phyloP scores from a whole-genome alignment of 1,284 basidiomycete genomes.

The Erythrobasidium hasegawianum region DNA sequence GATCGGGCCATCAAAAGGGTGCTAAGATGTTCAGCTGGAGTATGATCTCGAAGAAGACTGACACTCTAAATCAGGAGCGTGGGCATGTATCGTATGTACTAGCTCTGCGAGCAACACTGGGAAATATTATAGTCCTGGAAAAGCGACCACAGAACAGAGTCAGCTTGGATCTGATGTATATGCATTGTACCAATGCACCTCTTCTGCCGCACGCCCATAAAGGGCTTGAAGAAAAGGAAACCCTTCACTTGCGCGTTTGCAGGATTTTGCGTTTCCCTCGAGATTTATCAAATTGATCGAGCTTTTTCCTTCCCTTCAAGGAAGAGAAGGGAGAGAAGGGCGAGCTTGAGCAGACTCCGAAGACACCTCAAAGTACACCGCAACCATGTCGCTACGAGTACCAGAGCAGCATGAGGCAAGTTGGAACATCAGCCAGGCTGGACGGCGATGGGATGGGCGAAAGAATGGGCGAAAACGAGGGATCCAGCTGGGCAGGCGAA shows the following conservation, averaged over 20 bases:
- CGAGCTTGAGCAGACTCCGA: not conserved
- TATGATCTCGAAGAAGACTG: constrained; percentile 31
- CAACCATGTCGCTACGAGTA: not conserved
- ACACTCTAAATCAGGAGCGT: constrained; percentile 22
- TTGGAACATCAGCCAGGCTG: not conserved
- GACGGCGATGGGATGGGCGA: not conserved
- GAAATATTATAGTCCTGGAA: constrained; percentile 2
- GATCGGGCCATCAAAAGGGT: constrained; percentile 18
- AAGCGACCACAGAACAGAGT: not conserved
- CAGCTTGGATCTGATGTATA: not conserved
- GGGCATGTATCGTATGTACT: not conserved
- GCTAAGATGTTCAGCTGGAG: constrained; percentile 27
- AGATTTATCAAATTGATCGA: not conserved
- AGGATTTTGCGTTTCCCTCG: not conserved
- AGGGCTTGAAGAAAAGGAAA: constrained; percentile 23
- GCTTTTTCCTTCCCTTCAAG: not conserved
- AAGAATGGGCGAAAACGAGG: not conserved
- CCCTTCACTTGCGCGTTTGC: not conserved
- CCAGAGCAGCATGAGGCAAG: constrained; percentile 1
- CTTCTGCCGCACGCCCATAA: constrained; percentile 32
- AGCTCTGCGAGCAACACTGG: constrained; percentile 28
- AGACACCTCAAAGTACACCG: not conserved
- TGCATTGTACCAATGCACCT: constrained; percentile 7
- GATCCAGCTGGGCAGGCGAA: not conserved
- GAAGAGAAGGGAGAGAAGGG: not conserved